Conservation (phyloP, 2,329 filamentous ascomycete species). For the Zymoseptoria ardabiliae region DNA sequence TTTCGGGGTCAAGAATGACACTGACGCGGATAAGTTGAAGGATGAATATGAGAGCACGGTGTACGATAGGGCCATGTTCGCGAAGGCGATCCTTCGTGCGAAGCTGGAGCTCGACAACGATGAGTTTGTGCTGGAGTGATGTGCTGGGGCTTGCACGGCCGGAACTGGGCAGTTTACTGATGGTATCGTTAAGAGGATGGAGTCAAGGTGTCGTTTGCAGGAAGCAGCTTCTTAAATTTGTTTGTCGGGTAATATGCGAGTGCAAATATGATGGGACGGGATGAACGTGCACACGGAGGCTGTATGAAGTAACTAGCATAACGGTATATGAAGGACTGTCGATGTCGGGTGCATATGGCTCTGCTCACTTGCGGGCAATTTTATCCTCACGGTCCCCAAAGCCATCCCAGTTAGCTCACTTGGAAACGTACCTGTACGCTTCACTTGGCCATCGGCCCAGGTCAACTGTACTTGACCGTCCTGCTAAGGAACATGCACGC, state of each 20-base stretch:
- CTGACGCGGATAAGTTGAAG: slow-evolving; percentile 29
- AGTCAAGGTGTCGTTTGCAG: background rate
- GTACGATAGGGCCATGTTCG: slow-evolving; percentile 39
- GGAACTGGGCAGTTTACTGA: too few species aligned
- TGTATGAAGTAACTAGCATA: background rate
- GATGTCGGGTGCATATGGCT: too few species aligned
- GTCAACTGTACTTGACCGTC: too few species aligned
- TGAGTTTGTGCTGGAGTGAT: slow-evolving; percentile 28
- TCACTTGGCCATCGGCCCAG: too few species aligned
- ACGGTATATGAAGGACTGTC: too few species aligned
- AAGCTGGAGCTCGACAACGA: slow-evolving; percentile 33
- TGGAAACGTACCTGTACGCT: too few species aligned
- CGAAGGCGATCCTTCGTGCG: slow-evolving; percentile 38
- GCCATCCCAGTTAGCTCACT: too few species aligned
- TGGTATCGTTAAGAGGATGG: background rate
- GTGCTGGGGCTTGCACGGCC: background rate
- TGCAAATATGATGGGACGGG: background rate
- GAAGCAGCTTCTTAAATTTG: background rate
- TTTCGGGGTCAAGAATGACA: slow-evolving; percentile 33
- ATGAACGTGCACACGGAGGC: background rate
- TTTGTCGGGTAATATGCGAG: background rate
- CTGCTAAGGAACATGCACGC: too few species aligned
- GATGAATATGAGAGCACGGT: slow-evolving; percentile 30
- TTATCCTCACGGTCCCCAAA: too few species aligned
- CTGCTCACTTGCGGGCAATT: too few species aligned